phyloP scores from a whole-genome alignment of 768 basidiomycete species.

The Scleroderma citrinum region DNA sequence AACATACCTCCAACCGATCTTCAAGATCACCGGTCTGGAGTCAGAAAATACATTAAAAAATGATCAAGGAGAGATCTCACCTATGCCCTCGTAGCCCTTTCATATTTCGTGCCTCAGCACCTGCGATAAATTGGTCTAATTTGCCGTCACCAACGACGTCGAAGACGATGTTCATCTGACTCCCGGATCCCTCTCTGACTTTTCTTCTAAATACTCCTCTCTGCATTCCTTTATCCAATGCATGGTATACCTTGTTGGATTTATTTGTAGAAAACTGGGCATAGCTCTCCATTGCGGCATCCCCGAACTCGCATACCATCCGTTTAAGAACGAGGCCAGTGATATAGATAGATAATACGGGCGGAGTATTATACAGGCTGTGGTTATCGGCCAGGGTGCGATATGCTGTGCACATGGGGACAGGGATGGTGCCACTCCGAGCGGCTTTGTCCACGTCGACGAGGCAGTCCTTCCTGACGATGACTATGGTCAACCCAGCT shows the following conservation, averaged over 20 bases:
- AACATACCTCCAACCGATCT: constrained; percentile 51
- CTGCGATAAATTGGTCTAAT: constrained; percentile 70
- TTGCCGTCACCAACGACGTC: constrained; percentile 65
- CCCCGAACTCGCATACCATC: constrained; percentile 36
- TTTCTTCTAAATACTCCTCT: constrained; percentile 66
- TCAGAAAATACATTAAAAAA: background rate
- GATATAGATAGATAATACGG: constrained; percentile 88
- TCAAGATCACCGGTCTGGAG: background rate
- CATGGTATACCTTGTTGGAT: constrained; percentile 69
- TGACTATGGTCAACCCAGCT: constrained; percentile 86
- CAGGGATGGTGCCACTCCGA: constrained; percentile 61
- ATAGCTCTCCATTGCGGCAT: constrained; percentile 48
- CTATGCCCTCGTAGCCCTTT: constrained; percentile 90
- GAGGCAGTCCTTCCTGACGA: constrained; percentile 91
- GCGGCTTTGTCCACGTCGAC: constrained; percentile 83
- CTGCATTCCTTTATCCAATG: constrained; percentile 62
- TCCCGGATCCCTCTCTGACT: constrained; percentile 70
- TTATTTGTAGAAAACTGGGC: constrained; percentile 66
- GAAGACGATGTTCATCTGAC: constrained; percentile 97
- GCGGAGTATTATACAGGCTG: constrained; percentile 90
- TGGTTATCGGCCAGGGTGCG: constrained; percentile 70
- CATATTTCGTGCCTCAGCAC: constrained; percentile 76
- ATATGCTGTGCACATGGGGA: constrained; percentile 79
- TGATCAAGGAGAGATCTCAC: constrained; percentile 40
- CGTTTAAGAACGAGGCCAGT: constrained; percentile 77